A percentile compares a stretch with the other conserved stretches of the same genome.
These are phyloP conservation scores for Symmetrospora coprosmae DNA, from an alignment of 768 basidiomycete genomes.

Conservation along the genomic window DNA sequence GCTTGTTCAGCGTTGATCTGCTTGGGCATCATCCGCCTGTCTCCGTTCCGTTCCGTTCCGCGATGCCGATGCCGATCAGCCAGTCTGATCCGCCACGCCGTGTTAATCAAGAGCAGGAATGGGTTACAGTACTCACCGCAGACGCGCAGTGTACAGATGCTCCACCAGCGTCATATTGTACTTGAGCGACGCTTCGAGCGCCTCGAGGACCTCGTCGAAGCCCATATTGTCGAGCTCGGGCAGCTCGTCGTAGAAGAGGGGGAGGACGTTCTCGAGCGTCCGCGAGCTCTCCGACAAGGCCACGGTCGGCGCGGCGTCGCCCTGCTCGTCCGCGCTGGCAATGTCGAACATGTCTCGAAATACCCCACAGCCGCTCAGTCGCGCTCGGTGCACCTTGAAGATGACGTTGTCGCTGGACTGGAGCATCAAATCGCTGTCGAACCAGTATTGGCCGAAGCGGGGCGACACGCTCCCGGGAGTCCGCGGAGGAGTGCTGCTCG, in stretches of 20 bases:
- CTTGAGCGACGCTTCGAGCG: slow-evolving; percentile 3
- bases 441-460: slow-evolving; percentile 1
- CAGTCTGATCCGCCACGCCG: background rate
- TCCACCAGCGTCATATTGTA: slow-evolving; percentile 10
- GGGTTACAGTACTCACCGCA: background rate
- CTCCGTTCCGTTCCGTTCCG: background rate
- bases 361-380: slow-evolving; percentile 4
- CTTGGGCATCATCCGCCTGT: slow-evolving; percentile 15
- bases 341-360: slow-evolving; percentile 21
- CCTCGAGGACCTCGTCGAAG: slow-evolving; percentile 8
- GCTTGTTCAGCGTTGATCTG: slow-evolving; percentile 7
- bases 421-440: background rate
- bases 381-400: slow-evolving; percentile 7
- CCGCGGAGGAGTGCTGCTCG: no score
- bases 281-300: background rate
- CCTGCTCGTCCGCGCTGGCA: background rate
- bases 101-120: background rate
- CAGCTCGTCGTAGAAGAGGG: slow-evolving; percentile 16
- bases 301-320: background rate
- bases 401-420: background rate
- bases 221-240: slow-evolving; percentile 12
- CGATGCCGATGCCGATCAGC: background rate
- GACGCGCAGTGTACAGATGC: slow-evolving; percentile 1
- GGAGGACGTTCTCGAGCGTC: slow-evolving; percentile 8
- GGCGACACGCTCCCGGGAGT: no score